Evolutionary conservation across 768 basidiomycete species (phyloP), one percentile per base, ranked within the genome.

Genomic region (Lactarius tabidus): DNA sequence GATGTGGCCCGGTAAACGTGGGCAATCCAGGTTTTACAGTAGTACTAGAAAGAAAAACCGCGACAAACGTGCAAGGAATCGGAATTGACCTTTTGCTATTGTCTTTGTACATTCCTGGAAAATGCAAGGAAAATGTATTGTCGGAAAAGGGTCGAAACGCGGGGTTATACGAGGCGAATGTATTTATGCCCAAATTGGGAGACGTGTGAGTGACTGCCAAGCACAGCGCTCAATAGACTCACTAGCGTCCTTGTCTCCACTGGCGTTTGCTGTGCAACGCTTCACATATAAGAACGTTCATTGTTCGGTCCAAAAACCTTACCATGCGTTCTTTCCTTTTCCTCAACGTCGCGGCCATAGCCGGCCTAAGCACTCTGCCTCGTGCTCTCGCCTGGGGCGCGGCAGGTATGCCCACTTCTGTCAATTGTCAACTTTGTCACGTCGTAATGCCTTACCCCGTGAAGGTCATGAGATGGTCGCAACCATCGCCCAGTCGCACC

Each of bases 401-500:
- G 10, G 67, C 54, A 33, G 52, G 28, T 60, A 14, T 14, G 58
- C 51, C 33, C 29, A 5, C 2, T 5, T 20, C 15, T 29, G 6
- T 35, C 29, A 14, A 20, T 31, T 17, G 31, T 6, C 10, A 39
- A 18, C n/a, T 20, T 10, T 20, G 18, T 57, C 59, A 0, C 1
- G 2, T 53, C 1, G 26, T 9, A 17, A 45, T 9, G 28, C 23
- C 8, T 9, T 28, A 17, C 8, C 36, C 17, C 1, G 9, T 8
- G 43, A 67, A 86, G 93, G 95, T 4, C 95, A 98, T 71, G 91
- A 97, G 78, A 88, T 97, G 36, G 85, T 93, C 6, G 95, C 95
- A 1, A 96, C 95, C 5, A 90, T 98, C 63, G 96, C 96, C 1
- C 90, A 98, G 74, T 92, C 95, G 65, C 86, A 97, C 74, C 83